A percentile compares a stretch with the other conserved stretches of the same genome.
phyloP scores from a whole-genome alignment of 2,329 filamentous ascomycete genomes.

The Cytospora piceae region DNA sequence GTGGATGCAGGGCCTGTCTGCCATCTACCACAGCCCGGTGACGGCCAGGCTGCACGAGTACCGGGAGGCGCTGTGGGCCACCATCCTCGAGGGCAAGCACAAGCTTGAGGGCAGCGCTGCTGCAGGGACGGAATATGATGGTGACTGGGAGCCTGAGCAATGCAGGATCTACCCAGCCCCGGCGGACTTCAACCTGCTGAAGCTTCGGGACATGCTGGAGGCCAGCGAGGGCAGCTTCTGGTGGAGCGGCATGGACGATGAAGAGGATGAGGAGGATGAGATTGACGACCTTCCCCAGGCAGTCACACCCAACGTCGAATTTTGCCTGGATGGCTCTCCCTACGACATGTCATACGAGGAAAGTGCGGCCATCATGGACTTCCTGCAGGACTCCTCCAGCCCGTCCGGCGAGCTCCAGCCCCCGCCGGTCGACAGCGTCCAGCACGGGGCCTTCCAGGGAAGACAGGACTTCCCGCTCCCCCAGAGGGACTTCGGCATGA shows the following conservation, averaged over 20 bases:
- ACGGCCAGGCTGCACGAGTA: conserved; percentile 16
- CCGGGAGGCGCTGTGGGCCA: conserved; percentile 5
- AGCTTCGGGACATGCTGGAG: conserved; percentile 18
- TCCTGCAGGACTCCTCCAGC: not conserved
- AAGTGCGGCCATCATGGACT: not conserved
- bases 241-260: conserved; percentile 11
- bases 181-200: conserved; percentile 9
- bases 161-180: conserved; percentile 24
- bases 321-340: not conserved
- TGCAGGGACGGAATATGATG: not conserved
- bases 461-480: not conserved
- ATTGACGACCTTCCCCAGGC: not conserved
- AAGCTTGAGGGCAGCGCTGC: not conserved
- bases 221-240: conserved; percentile 17
- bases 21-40: conserved; percentile 36
- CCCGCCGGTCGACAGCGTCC: too few species aligned
- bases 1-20: conserved; percentile 38
- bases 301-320: not conserved
- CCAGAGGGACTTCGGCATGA: not conserved
- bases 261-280: not conserved
- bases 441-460: too few species aligned
- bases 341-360: not conserved
- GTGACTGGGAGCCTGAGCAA: conserved; percentile 13
- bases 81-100: conserved; percentile 5
- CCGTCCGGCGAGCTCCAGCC: too few species aligned